Evolutionary conservation across 2,329 filamentous ascomycete genomes (phyloP).

Genomic region (Cryphonectria nitschkei): DNA sequence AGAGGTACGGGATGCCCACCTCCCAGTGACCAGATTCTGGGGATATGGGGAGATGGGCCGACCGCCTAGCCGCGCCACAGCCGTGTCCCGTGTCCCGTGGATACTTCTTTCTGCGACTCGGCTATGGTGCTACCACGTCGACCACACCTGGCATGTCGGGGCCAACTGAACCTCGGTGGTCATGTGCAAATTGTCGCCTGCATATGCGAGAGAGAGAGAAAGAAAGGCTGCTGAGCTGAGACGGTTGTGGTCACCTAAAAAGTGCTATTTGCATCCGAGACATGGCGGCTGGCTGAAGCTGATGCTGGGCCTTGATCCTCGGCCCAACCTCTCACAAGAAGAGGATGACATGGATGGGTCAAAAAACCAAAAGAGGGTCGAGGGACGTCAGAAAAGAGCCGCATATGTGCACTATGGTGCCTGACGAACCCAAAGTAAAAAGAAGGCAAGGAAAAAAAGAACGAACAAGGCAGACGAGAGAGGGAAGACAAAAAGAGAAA

Average conservation of each 20-base stretch:
- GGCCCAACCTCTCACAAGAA: not conserved
- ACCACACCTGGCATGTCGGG: not conserved
- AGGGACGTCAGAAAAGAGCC: conserved; percentile 9
- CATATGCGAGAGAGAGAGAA: not conserved
- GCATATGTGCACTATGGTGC: conserved; percentile 8
- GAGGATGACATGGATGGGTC: not conserved
- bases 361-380: not conserved
- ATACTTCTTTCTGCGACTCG: not conserved
- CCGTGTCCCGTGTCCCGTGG: conserved; percentile 3
- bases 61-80: conserved; percentile 10
- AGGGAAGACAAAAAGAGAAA: too few species aligned
- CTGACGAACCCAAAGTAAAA: conserved; percentile 10
- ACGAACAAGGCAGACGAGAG: too few species aligned
- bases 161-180: not conserved
- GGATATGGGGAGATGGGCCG: conserved; percentile 18
- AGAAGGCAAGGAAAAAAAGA: not conserved
- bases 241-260: conserved; percentile 3
- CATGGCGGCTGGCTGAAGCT: conserved; percentile 10
- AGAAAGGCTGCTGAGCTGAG: not conserved
- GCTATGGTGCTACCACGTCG: not conserved
- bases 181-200: not conserved
- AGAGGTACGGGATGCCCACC: conserved; percentile 15
- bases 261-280: conserved; percentile 14
- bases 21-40: conserved; percentile 19
- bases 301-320: not conserved